phyloP scores from a whole-genome alignment of 2,329 filamentous ascomycete genomes.

The Podosphaera xanthii region DNA sequence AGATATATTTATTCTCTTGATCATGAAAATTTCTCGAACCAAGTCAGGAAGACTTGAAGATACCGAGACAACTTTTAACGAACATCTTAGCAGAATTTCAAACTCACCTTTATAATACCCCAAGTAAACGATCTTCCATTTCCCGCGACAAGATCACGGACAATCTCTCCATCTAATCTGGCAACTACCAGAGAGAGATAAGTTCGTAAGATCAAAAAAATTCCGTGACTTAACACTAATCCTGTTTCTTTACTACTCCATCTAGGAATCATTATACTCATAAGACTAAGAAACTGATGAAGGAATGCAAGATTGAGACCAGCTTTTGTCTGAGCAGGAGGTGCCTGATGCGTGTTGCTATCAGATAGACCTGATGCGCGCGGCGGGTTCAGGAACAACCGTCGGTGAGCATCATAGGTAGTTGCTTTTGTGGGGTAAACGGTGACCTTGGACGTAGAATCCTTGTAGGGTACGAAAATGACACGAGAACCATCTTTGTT shows the following conservation, averaged over 20 bases:
- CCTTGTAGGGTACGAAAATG: conserved; percentile 84
- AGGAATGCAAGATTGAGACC: conserved; percentile 88
- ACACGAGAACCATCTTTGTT: conserved; percentile 89
- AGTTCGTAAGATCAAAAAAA: conserved; percentile 76
- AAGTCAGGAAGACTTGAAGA: too few relatives aligned
- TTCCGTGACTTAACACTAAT: conserved; percentile 63
- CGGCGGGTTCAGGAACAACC: conserved; percentile 80
- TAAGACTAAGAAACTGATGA: conserved; percentile 83
- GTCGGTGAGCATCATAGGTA: conserved; percentile 87
- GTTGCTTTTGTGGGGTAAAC: conserved; percentile 77
- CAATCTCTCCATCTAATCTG: conserved; percentile 82
- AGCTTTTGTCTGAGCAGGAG: conserved; percentile 75
- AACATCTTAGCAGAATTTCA: not conserved
- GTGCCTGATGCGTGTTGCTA: conserved; percentile 41
- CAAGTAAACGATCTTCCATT: conserved; percentile 72
- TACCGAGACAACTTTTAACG: too few relatives aligned
- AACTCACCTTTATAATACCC: conserved; percentile 55
- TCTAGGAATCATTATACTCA: conserved; percentile 93
- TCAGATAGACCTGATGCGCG: conserved; percentile 56
- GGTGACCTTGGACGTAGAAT: conserved; percentile 70
- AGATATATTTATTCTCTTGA: not conserved
- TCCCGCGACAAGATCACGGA: conserved; percentile 84
- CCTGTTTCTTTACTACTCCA: conserved; percentile 94
- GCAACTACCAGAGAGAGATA: conserved; percentile 89
- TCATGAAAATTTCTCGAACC: too few relatives aligned